Evolutionary conservation across 2,329 filamentous ascomycete species (phyloP).

Genomic region (Herpotrichia juniperi): DNA sequence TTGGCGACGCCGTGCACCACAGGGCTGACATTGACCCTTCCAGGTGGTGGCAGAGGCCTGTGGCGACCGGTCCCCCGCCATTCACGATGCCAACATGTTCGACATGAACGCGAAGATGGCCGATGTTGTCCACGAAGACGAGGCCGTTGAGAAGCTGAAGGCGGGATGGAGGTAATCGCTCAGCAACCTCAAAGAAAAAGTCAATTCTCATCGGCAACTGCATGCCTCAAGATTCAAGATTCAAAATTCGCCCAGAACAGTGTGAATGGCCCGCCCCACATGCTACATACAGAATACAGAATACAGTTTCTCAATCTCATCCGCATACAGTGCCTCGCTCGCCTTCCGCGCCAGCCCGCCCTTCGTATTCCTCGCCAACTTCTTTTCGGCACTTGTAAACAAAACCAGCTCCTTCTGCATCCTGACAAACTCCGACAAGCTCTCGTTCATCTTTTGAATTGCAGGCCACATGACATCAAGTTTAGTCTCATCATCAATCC

Average conservation of each 20-base stretch:
- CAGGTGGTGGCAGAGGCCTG: conserved; percentile 54
- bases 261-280: too few relatives aligned
- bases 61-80: conserved; percentile 52
- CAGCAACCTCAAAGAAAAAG: background rate
- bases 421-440: conserved; percentile 1
- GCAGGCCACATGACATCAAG: conserved; percentile 7
- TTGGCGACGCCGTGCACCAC: conserved; percentile 6
- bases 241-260: too few relatives aligned
- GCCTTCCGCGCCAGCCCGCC: conserved; percentile 1
- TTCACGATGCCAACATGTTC: conserved; percentile 54
- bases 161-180: conserved; percentile 39
- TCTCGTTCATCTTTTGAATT: conserved; percentile 10
- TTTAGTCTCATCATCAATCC: background rate
- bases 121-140: conserved; percentile 51
- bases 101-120: conserved; percentile 56
- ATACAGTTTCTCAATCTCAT: conserved; percentile 11
- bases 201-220: background rate
- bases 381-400: conserved; percentile 8
- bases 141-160: conserved; percentile 48
- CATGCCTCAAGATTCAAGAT: background rate
- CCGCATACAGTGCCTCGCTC: conserved; percentile 8
- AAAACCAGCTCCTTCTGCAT: conserved; percentile 6
- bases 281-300: too few relatives aligned
- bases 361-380: conserved; percentile 9
- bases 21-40: conserved; percentile 3